Evolutionary conservation across 352 stramenopile species (phyloP), one percentile per base, ranked within the genome.

Genomic region (Pythium folliculosum): DNA sequence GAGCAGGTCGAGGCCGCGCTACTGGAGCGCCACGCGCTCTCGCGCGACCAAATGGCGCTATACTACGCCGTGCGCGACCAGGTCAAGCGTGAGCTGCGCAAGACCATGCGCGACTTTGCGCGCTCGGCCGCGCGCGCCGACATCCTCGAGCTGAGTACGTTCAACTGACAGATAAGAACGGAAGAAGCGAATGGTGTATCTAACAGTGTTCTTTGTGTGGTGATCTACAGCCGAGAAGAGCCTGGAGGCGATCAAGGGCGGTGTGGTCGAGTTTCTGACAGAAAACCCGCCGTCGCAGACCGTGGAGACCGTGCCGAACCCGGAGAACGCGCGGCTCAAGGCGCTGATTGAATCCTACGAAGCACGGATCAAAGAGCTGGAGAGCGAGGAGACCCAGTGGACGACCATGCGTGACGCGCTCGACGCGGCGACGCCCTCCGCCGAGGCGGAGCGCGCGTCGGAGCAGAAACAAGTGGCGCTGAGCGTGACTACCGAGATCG

Each of bases 81-180:
- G 32, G 72, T 83, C 13, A 83, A 86, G 71, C 78, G 79, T 32
- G 82, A 90, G 61, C 69, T 92, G 32, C 80, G 80, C 35, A 90
- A 87, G 54, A 82, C 83, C 25, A 84, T 80, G 50, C 84, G 82
- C 47, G 81, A 92, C 57, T 92, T 90, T 52, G 75, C 83, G 21
- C 82, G 55, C 3, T 92, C 81, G 16, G 71, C 74, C 7, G 82
- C 80, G 7, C 77, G 82, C 0, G 65, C 66, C 30, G 84, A 92
- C 60, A 89, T 92, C 37, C 77, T 92, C 59, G 73, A 85, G 47
- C 63, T 92, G 32, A 92, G 81, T 84, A 70, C 48, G 77, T 77
- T 9, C 9, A 21, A 5, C 2, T 49, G 32, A 7, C 23, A 1
- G 12, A n/a, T n/a, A n/a, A n/a, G n/a, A n/a, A n/a, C n/a, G n/a